Percentiles rank a stretch among this genome's conserved stretches.
Conservation (phyloP, 129 eudicot species). For the Ambrosia artemisiifolia region DNA sequence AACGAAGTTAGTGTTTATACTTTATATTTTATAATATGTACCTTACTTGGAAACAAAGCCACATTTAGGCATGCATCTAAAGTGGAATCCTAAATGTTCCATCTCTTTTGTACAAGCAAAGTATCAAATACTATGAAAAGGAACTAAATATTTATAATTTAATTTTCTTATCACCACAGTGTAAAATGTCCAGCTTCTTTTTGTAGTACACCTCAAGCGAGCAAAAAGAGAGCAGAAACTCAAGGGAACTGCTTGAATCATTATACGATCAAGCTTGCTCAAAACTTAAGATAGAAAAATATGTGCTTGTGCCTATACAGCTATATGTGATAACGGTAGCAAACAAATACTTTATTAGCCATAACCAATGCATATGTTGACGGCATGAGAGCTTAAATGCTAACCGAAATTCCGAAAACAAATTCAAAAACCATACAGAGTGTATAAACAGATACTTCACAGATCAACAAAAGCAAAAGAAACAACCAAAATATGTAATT, state of each 20-base stretch:
- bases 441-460: background rate
- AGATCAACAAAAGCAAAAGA: background rate
- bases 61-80: background rate
- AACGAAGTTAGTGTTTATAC: background rate
- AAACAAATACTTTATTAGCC: background rate
- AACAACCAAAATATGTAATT: background rate
- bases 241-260: background rate
- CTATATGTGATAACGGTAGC: constrained; percentile 5
- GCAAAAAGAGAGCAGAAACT: background rate
- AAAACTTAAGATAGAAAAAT: background rate
- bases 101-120: constrained; percentile 9
- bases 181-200: background rate
- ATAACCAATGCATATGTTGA: background rate
- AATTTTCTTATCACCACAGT: background rate
- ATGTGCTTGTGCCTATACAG: background rate
- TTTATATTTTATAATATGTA: background rate
- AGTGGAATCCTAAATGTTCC: background rate
- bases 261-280: background rate
- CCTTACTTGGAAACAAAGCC: background rate
- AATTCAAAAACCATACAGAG: background rate
- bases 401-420: background rate
- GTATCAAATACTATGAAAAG: background rate
- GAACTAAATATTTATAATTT: background rate
- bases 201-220: background rate
- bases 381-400: background rate